Percentiles rank a stretch among this genome's conserved stretches.
Conservation (phyloP, 73 alveolate species). For the Paramecium primaurelia region DNA sequence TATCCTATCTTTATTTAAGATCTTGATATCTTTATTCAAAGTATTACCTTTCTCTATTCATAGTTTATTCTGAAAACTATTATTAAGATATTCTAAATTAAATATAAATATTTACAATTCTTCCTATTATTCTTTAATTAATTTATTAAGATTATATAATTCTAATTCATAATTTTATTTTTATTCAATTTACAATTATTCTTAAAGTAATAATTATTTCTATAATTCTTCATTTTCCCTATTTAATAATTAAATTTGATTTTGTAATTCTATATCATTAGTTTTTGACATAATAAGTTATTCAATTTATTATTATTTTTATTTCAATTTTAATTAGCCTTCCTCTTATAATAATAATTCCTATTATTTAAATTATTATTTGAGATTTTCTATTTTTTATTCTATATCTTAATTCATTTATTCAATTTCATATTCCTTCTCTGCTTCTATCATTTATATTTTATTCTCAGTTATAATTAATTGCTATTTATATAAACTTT, state of each 20-base stretch:
- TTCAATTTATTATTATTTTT: conserved; percentile 29
- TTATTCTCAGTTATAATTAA: not conserved
- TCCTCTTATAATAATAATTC: conserved; percentile 20
- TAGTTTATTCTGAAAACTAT: conserved; percentile 37
- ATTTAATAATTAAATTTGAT: not conserved
- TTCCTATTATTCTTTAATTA: conserved; percentile 45
- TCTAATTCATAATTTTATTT: not conserved
- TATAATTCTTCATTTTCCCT: conserved; percentile 3
- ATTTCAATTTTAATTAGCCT: not conserved
- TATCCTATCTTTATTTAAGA: not conserved
- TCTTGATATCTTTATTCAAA: conserved; percentile 12
- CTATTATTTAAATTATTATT: not conserved
- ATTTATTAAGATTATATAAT: not conserved
- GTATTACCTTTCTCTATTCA: conserved; percentile 20
- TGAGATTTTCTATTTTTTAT: not conserved
- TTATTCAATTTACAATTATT: not conserved
- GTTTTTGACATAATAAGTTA: not conserved
- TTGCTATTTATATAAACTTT: not conserved
- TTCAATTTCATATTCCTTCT: not conserved
- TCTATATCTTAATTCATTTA: not conserved
- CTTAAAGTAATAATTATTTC: not conserved
- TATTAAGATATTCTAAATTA: conserved; percentile 1
- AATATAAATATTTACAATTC: not conserved
- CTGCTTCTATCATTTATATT: not conserved
- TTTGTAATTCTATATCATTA: not conserved